phyloP scores from a whole-genome alignment of 148 eudicot genomes.

The Dianthus caryophyllus region DNA sequence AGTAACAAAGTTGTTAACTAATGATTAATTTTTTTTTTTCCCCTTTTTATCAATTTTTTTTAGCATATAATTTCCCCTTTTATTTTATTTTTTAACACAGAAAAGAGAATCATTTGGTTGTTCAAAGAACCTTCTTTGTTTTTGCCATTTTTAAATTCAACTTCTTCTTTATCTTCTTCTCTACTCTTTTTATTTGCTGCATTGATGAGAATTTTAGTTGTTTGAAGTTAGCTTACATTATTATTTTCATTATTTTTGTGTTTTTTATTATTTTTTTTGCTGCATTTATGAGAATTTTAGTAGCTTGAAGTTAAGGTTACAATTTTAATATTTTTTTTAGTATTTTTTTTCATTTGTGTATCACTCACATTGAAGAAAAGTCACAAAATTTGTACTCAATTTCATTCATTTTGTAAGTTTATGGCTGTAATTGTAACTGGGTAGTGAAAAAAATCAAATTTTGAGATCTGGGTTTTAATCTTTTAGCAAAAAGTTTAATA shows the following conservation, averaged over 20 bases:
- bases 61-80: background rate
- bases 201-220: constrained; percentile 4
- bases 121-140: constrained; percentile 13
- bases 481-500: background rate
- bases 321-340: background rate
- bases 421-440: constrained; percentile 7
- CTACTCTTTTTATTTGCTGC: too few species aligned
- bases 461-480: constrained; percentile 27
- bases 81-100: background rate
- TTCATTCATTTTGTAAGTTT: background rate
- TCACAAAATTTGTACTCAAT: background rate
- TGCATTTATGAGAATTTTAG: constrained; percentile 6
- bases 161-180: too few species aligned
- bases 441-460: constrained; percentile 12
- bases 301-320: constrained; percentile 12
- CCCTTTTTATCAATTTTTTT: background rate
- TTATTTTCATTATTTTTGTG: background rate
- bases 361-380: constrained; percentile 2
- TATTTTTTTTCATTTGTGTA: constrained; percentile 12
- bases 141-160: background rate
- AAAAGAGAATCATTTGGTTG: background rate
- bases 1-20: constrained; percentile 10
- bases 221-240: constrained; percentile 9
- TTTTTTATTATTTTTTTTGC: too few species aligned
- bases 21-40: background rate